Evolutionary conservation across 495 filamentous ascomycete genomes (phyloP).

Genomic region (Aspergillus ellipticus): DNA sequence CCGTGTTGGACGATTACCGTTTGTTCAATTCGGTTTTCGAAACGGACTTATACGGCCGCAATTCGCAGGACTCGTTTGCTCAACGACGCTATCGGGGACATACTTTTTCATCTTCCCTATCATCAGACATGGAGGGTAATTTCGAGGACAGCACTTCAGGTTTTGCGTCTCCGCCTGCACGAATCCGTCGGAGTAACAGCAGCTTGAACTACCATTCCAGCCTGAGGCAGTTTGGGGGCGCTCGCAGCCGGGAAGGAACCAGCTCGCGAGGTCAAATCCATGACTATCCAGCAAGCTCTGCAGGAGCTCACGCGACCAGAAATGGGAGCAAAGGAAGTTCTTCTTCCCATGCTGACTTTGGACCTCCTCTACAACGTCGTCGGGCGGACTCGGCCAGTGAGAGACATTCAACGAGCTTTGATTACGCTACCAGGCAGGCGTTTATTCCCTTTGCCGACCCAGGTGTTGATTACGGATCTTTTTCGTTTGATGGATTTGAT

Average conservation of each 20-base stretch:
- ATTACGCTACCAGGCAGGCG: conserved; percentile 50
- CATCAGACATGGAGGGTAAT: conserved; percentile 70
- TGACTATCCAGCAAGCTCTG: conserved; percentile 17
- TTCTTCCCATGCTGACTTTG: conserved; percentile 64
- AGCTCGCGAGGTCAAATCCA: conserved; percentile 26
- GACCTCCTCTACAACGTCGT: conserved; percentile 40
- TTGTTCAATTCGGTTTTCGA: conserved; percentile 42
- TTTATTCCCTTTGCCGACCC: conserved; percentile 28
- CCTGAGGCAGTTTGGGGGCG: conserved; percentile 62
- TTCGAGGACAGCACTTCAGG: conserved; percentile 62
- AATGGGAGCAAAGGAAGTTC: conserved; percentile 72
- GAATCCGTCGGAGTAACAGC: conserved; percentile 74
- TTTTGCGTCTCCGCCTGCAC: conserved; percentile 50
- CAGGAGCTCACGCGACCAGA: conserved; percentile 34
- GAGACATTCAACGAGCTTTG: conserved; percentile 74
- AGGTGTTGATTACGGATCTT: conserved; percentile 21
- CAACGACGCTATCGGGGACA: conserved; percentile 53
- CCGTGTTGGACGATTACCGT: conserved; percentile 38
- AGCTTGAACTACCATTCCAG: conserved; percentile 67
- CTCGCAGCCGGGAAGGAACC: conserved; percentile 44
- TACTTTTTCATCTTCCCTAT: conserved; percentile 64
- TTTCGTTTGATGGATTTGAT: conserved; percentile 58
- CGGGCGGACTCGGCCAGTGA: conserved; percentile 55
- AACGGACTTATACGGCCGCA: conserved; percentile 21
- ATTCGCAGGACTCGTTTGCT: conserved; percentile 24